Percentiles rank a stretch among this genome's conserved stretches.
Conservation (phyloP, 495 filamentous ascomycete genomes). For the Elaphomyces granulatus region DNA sequence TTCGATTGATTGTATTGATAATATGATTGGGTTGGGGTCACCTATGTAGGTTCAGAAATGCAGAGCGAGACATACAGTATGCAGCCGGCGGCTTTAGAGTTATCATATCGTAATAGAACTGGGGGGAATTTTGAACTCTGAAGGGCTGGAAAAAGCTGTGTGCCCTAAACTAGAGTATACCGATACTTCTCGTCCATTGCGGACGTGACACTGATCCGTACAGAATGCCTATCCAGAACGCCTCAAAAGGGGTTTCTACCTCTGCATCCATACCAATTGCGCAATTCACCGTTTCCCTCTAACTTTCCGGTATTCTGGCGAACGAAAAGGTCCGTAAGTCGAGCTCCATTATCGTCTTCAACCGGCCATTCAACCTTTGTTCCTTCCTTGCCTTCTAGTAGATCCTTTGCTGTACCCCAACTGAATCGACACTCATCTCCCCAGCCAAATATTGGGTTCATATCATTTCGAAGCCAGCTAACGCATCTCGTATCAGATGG, state of each 20-base stretch:
- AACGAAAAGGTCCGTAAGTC: constrained; percentile 61
- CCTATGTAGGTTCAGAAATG: no score
- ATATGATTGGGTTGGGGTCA: no score
- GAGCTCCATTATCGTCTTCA: constrained; percentile 51
- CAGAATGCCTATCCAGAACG: no score
- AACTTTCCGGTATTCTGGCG: constrained; percentile 14
- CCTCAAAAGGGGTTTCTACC: constrained; percentile 3
- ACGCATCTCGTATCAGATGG: constrained; percentile 75
- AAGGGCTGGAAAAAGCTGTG: no score
- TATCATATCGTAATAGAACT: no score
- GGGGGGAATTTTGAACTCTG: no score
- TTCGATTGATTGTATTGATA: no score
- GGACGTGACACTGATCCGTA: no score
- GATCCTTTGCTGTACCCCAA: constrained; percentile 88
- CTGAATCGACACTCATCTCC: constrained; percentile 82
- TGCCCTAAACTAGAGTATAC: no score
- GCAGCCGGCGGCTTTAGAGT: no score
- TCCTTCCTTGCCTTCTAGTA: constrained; percentile 56
- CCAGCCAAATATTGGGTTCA: constrained; percentile 95
- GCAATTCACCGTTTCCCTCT: constrained; percentile 18
- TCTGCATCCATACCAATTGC: constrained; percentile 30
- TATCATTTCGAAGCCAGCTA: constrained; percentile 65
- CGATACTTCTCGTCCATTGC: no score
- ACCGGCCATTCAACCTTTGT: constrained; percentile 73
- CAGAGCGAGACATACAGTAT: no score